These are phyloP conservation scores for Vitis hybrid DNA, from an alignment of 177 flowering plant species.

Conservation along the genomic window DNA sequence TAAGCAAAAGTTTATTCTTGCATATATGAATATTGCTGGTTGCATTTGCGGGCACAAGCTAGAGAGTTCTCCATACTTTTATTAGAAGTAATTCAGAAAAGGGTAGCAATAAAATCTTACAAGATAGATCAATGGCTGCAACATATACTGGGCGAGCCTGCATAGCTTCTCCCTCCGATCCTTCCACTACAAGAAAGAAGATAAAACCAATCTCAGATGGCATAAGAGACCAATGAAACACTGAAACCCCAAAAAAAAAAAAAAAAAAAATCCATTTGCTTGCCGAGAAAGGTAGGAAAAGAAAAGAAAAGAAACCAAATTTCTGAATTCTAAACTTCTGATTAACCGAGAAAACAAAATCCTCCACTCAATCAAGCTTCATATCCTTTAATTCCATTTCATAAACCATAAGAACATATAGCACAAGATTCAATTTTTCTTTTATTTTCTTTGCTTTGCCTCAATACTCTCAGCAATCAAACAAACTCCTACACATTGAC, in stretches of 20 bases:
- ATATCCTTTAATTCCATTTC: neutral
- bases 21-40: too few species aligned
- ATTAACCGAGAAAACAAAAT: too few species aligned
- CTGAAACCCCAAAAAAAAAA: neutral
- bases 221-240: neutral
- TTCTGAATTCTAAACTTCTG: too few species aligned
- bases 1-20: too few species aligned
- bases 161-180: constrained; percentile 55
- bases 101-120: constrained; percentile 41
- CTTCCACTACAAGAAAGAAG: constrained; percentile 51
- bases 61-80: neutral
- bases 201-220: constrained; percentile 8
- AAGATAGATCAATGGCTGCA: constrained; percentile 88
- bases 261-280: neutral
- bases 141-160: constrained; percentile 92
- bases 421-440: neutral
- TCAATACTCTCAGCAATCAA: neutral
- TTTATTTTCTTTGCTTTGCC: neutral
- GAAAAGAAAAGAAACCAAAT: too few species aligned
- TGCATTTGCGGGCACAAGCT: too few species aligned
- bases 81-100: neutral
- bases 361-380: too few species aligned
- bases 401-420: neutral
- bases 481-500: neutral
- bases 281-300: too few species aligned